These are phyloP conservation scores for Fusarium sp. DNA, from an alignment of 2,329 filamentous ascomycete species.

Conservation along the genomic window DNA sequence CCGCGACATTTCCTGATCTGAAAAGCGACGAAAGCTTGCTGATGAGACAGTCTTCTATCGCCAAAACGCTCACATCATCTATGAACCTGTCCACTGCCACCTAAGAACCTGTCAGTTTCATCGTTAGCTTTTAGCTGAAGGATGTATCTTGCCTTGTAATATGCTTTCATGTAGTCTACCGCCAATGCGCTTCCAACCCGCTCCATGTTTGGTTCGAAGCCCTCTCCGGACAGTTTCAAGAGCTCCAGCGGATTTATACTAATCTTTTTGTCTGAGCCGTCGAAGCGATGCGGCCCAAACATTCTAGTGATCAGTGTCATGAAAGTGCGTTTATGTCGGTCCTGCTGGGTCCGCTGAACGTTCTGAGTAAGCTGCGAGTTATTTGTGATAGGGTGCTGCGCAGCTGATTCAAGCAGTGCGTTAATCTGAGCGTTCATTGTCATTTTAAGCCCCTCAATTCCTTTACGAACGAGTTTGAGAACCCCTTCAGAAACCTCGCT, in stretches of 20 bases:
- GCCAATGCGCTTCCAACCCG: conserved; percentile 44
- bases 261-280: neutral
- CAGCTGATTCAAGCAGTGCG: neutral
- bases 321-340: conserved; percentile 9
- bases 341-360: neutral
- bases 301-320: neutral
- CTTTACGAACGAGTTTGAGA: neutral
- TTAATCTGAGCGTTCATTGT: neutral
- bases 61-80: conserved; percentile 5
- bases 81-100: conserved; percentile 22
- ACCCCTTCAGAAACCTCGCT: neutral
- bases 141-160: conserved; percentile 52
- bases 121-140: accelerated
- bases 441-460: neutral
- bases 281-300: conserved; percentile 3
- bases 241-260: neutral
- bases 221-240: neutral
- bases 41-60: neutral
- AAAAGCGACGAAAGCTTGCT: neutral
- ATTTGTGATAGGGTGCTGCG: neutral
- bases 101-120: neutral
- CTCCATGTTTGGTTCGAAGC: conserved; percentile 43
- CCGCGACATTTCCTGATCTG: neutral
- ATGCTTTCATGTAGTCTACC: conserved; percentile 54
- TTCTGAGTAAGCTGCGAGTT: neutral